Base-by-base conservation (phyloP, 2,329 filamentous ascomycete species). In the Monilinia fructicola region DNA sequence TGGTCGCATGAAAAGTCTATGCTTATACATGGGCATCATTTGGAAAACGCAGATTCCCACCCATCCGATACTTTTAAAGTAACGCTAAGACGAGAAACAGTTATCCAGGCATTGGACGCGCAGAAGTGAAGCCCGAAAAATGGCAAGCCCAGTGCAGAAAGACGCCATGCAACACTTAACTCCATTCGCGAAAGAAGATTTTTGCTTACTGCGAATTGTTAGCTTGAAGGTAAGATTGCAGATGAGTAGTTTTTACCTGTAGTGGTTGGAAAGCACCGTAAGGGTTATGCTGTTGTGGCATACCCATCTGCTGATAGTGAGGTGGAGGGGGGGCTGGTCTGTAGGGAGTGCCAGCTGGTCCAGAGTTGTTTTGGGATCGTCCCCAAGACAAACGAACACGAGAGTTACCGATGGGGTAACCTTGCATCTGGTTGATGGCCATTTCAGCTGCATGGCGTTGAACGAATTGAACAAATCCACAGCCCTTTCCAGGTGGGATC, bases 371-470 rank as follows among this genome's bases (percentile, higher is more conserved):
- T 85, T 99, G 95, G 65, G 91, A 96, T 71, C 95, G 91, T 71
- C 95, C 95, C 95, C 95, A 99, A 78, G 92, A 97, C 73, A 99
- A 86, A 75, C 95, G 93, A 68, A 99, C 95, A 72, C 95, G 93
- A 56, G 94, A 98, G 85, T 99, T 99, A 66, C 95, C 95, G 76
- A 99, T 99, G 31, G 95, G 95, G 78, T 99, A 99, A 69, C 95
- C 95, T 81, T 99, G 95, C 95, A 99, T 99, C 82, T 99, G 95
- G 82, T 99, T 99, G 86, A 99, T 99, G 73, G 95, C 95, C 95
- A 99, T 99, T 83, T 99, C 95, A 18, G 95, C 95, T 64, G 95
- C 95, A 76, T 99, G 95, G 72, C 95, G 93, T 82, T 99, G 95
- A 67, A 99, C 95, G 75, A 99, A 99, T 81, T 99, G 95, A 68